Evolutionary conservation across 441 rosid genomes (phyloP), one percentile per base, ranked within the genome.

Genomic region (Pelargonium fulgidum): DNA sequence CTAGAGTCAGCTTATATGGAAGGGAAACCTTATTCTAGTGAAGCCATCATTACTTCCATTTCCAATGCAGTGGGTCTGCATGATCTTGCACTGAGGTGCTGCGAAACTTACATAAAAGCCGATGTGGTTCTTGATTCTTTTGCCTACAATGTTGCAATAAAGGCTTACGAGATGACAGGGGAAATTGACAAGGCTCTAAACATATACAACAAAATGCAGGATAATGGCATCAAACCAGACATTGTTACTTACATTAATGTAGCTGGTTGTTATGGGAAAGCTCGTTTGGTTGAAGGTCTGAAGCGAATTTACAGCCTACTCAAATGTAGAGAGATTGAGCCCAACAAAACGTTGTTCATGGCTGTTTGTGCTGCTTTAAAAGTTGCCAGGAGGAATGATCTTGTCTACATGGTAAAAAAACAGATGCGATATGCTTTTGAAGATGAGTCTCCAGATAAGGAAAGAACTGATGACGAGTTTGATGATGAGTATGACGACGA

Each of bases 211-310:
- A 90, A 85, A 71, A 88, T 89, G 93, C 88, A 85, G 74, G 95
- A 88, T 20, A 77, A 81, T 19, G 89, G 90, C 36, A 69, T 88
- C 62, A 78, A 86, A 62, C 92, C 95, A 16, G 98, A 93, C 78
- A 19, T 84, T 26, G 84, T 87, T 45, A 90, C 98, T 12, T 82
- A 72, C 47, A 82, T 85, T n/a, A 73, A 81, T 81, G 83, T 93
- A 42, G 91, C 84, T 39, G 80, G 75, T 68, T 82, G 96, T 71
- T 90, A 93, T 47, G 93, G 92, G 45, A 90, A 83, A 79, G 90
- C 97, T 45, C 91, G 92, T 20, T 84, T 92, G 93, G 77, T 89
- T 33, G 91, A 86, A 73, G 98, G 96, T 52, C 89, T 90, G 78
- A 87, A 85, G 79, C 85, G 91, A 75, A 81, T 89, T 64, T 84